Base-by-base conservation (phyloP, 2,329 filamentous ascomycete species). In the Huntiella moniliformis region DNA sequence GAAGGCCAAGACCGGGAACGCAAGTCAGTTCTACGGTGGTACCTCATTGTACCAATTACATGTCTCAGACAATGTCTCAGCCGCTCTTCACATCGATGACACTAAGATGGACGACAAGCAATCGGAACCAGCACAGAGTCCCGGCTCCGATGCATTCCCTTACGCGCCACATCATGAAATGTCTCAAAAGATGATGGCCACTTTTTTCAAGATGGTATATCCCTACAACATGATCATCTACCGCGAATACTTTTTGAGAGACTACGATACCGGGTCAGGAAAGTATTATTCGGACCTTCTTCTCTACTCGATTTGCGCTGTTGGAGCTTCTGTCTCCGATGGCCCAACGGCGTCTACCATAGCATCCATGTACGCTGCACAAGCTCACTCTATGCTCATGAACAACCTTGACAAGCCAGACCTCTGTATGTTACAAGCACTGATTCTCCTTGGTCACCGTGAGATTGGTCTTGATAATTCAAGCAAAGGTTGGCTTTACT, bases 401-500 rank as follows among this genome's bases (percentile, higher is more conserved):
- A 56, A 56, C 16, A 62, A 62, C 2, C 56, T 70, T 1, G 65
- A 68, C 47, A 59, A 56, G 12, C 67, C 67, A 6, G 63, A 67
- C 44, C 57, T 70, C 13, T 68, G 67, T 5, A 63, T 63, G 7
- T 53, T 69, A 6, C 63, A 68, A 48, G 62, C 65, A 1, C 54
- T 70, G 11, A 57, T 65, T 4, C 51, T 70, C 0, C 48, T 70
- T 2, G 64, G 65, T 7, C 65, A 70, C 46, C 58, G 62, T 12
- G 65, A 67, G 49, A 67, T 69, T 37, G 67, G 66, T 3, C 61
- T 62, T 16, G 64, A 66, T 0, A 61, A 62, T n/a, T 56, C 61
- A 2, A 68, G 66, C 13, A 70, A 67, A 45, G 67, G 67, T 10
- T 70, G 67, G 67, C 55, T 70, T 1, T 68, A 67, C 44, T 68